Evolutionary conservation across 345 rosid genomes (phyloP), one percentile per base, ranked within the genome.

Genomic region (Microcos paniculata): DNA sequence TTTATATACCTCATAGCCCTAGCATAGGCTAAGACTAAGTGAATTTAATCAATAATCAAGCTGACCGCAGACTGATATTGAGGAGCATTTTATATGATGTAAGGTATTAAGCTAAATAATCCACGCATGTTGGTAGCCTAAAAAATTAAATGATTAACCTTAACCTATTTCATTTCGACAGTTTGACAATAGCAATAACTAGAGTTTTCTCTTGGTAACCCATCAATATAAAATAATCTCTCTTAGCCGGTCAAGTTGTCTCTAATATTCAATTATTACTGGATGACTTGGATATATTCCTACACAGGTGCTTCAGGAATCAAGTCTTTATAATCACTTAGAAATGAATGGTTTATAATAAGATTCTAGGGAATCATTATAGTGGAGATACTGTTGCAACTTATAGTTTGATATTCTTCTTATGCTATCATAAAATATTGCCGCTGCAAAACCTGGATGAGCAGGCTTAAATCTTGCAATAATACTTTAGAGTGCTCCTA

Each of bases 241-340:
- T 51, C 61, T 63, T n/a, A 64, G 65, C 45, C 21, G 61, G 35
- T 26, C 45, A 14, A 40, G 65, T 70, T 43, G 35, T 52, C 63
- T 62, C 51, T 51, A 43, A 73, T 3, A 57, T 18, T 38, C 70
- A 53, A n/a, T 26, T 66, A 49, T 72, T 8, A 56, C 33, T 19
- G 77, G 72, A 77, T 65, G 64, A 48, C 83, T 77, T 19, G 77
- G 72, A 79, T 65, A 70, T 55, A 85, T 77, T 82, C 80, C 71
- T 70, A 42, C 14, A 51, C 35, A 23, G 66, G 49, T 72, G 68
- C 64, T 31, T 74, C 42, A 77, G 74, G 78, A 81, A 83, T 80
- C 45, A 59, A 66, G 67, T 71, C 82, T 43, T 78, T 62, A 48
- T 59, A 31, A 66, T 52, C 42, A 48, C 67, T 70, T 19, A 62